A percentile compares a stretch with the other conserved stretches of the same genome.
Evolutionary conservation across 2,329 filamentous ascomycete species (phyloP).

Genomic region (Fusarium euwallaceae): DNA sequence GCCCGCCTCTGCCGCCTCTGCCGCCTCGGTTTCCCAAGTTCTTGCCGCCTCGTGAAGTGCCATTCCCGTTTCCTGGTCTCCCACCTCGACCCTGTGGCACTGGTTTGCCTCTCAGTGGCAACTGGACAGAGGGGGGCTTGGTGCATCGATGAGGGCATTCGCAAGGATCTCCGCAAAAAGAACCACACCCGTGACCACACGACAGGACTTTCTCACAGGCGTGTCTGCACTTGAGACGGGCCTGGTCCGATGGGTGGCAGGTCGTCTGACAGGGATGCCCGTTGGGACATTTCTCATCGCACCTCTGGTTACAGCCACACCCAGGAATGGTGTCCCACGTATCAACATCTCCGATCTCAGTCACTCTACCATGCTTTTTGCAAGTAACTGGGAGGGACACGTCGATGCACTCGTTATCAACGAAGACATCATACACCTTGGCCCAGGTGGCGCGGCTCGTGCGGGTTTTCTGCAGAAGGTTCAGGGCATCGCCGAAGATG

Average conservation of each 20-base stretch:
- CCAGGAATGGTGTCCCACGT: conserved; percentile 61
- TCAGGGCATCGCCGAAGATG: conserved; percentile 81
- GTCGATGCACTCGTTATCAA: conserved; percentile 47
- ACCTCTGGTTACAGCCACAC: conserved; percentile 34
- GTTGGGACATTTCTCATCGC: conserved; percentile 32
- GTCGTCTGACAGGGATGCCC: conserved; percentile 37
- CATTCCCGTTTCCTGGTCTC: background rate
- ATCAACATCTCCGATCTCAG: conserved; percentile 63
- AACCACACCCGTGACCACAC: conserved; percentile 39
- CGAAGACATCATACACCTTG: conserved; percentile 58
- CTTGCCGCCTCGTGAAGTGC: background rate
- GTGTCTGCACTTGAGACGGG: conserved; percentile 48
- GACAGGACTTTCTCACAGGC: conserved; percentile 30
- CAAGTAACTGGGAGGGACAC: conserved; percentile 73
- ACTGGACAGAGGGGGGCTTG: background rate
- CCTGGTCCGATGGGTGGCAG: conserved; percentile 36
- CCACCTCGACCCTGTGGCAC: background rate
- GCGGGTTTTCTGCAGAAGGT: conserved; percentile 59
- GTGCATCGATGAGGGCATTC: conserved; percentile 30
- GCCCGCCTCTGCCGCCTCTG: background rate
- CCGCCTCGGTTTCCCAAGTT: background rate
- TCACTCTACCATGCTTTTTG: conserved; percentile 66
- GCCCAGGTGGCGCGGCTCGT: conserved; percentile 58
- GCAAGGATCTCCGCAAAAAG: conserved; percentile 33
- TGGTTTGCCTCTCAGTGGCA: background rate